Evolutionary conservation across 345 rosid species (phyloP), one percentile per base, ranked within the genome.

Genomic region (Aquilaria malaccensis): DNA sequence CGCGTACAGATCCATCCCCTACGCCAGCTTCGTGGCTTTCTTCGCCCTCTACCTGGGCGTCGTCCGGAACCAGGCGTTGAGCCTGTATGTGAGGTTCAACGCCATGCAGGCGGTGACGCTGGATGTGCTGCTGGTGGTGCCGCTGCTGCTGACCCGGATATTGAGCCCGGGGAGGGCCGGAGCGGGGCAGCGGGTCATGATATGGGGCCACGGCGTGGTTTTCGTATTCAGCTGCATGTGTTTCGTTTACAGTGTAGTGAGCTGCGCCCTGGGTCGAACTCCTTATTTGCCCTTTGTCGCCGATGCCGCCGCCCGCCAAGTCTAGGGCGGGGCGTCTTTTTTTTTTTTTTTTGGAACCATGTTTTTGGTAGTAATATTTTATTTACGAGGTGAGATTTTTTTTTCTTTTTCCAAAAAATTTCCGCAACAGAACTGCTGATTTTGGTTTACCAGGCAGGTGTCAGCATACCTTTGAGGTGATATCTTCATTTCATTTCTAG

Each of bases 31-130:
- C 75, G 89, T 89, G 6, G 97, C 94, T 22, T 93, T 93, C 81
- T 89, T 93, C 57, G 97, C 82, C 10, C 75, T 93, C 11, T 93
- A 89, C 57, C 64, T 87, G n/a, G 96, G 91, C 0, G 80, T 93
- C 6, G 98, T 87, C 22, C 76, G 96, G 65, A 93, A 93, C 74
- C 83, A 86, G 7, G 75, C 76, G 37, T 79, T 93, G 69, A 81
- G 79, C 60, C 83, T 65, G 51, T 89, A 85, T 69, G 90, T 81
- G 15, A 65, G 96, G 71, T 93, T 87, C 75, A 89, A 87, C 62
- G 74, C 97, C 4, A 93, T 93, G 98, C 98, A 93, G 69, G 97
- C 97, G 10, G 84, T 93, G 52, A 81, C 94, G 31, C 66, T 93
- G 32, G 98, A 93, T 70, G 97, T 89, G 50, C 79, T 93, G n/a